Evolutionary conservation across 306 rosid species (phyloP).

Genomic region (Hippophae gyantsensis): DNA sequence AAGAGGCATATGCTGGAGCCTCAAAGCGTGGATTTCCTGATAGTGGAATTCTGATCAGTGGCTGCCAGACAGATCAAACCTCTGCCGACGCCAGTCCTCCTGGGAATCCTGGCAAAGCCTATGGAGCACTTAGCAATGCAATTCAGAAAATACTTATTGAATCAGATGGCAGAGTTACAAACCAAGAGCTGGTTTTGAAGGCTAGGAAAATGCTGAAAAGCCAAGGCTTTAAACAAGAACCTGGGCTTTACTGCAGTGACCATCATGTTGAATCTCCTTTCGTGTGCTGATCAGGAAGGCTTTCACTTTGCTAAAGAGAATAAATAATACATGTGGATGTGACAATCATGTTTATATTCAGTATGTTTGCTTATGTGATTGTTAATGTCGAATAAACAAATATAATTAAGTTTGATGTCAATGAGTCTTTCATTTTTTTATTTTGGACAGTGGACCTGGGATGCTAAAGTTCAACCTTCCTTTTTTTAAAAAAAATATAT

Average conservation of each 20-base stretch:
- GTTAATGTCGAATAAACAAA: background rate
- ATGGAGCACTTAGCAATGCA: constrained; percentile 74
- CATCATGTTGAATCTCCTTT: constrained; percentile 36
- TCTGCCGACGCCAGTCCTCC: constrained; percentile 70
- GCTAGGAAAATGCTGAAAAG: constrained; percentile 43
- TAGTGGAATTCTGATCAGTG: constrained; percentile 60
- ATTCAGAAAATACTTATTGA: constrained; percentile 46
- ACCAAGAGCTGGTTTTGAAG: constrained; percentile 44
- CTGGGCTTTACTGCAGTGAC: constrained; percentile 74
- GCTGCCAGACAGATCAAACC: constrained; percentile 70
- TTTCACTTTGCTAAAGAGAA: background rate
- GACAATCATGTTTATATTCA: background rate
- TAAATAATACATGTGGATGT: background rate
- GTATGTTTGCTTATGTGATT: background rate
- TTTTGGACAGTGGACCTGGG: too few relatives aligned
- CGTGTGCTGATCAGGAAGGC: constrained; percentile 17
- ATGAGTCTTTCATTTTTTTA: too few relatives aligned
- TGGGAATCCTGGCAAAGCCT: constrained; percentile 41
- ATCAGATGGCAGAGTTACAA: constrained; percentile 33
- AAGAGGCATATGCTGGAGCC: constrained; percentile 53
- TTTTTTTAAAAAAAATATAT: too few relatives aligned
- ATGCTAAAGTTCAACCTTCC: too few relatives aligned
- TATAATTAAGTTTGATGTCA: background rate
- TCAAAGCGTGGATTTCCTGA: constrained; percentile 22
- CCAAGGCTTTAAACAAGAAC: constrained; percentile 64